Evolutionary conservation across 2,329 filamentous ascomycete species (phyloP).

Genomic region (Cadophora sp.): DNA sequence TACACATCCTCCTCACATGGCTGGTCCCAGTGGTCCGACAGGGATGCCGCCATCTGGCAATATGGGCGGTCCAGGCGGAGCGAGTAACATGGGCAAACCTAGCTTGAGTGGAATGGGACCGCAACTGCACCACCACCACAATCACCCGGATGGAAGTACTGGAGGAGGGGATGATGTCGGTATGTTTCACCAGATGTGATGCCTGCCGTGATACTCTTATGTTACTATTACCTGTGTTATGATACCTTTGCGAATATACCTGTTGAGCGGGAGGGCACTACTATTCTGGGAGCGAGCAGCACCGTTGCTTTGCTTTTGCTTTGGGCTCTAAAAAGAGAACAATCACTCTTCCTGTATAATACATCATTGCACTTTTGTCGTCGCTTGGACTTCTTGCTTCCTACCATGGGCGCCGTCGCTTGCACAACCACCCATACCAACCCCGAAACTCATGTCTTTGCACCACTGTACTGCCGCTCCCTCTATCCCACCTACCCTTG

Average conservation of each 20-base stretch:
- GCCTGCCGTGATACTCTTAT: slow-evolving; percentile 52
- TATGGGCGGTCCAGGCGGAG: slow-evolving; percentile 63
- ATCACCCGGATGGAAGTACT: slow-evolving; percentile 70
- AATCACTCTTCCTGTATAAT: slow-evolving; percentile 46
- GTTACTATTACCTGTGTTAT: slow-evolving; percentile 45
- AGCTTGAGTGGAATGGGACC: slow-evolving; percentile 71
- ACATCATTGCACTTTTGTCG: slow-evolving; percentile 46
- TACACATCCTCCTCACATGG: slow-evolving; percentile 65
- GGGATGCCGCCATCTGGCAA: slow-evolving; percentile 68
- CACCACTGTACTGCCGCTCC: slow-evolving; percentile 39
- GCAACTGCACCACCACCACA: slow-evolving; percentile 75
- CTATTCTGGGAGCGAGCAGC: slow-evolving; percentile 30
- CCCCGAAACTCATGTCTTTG: slow-evolving; percentile 41
- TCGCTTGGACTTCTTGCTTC: slow-evolving; percentile 36
- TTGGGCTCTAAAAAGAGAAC: slow-evolving; percentile 33
- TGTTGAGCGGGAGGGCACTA: slow-evolving; percentile 38
- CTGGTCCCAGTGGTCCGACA: slow-evolving; percentile 69
- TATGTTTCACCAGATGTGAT: slow-evolving; percentile 90
- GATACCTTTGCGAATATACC: slow-evolving; percentile 33
- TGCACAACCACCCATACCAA: slow-evolving; percentile 34
- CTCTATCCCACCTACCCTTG: slow-evolving; percentile 27
- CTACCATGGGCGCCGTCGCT: slow-evolving; percentile 25
- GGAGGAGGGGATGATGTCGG: slow-evolving; percentile 83
- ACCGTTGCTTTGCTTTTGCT: slow-evolving; percentile 28
- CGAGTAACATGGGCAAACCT: slow-evolving; percentile 67